Evolutionary conservation across 495 filamentous ascomycete species (phyloP).

Genomic region (Penicillium canariense): DNA sequence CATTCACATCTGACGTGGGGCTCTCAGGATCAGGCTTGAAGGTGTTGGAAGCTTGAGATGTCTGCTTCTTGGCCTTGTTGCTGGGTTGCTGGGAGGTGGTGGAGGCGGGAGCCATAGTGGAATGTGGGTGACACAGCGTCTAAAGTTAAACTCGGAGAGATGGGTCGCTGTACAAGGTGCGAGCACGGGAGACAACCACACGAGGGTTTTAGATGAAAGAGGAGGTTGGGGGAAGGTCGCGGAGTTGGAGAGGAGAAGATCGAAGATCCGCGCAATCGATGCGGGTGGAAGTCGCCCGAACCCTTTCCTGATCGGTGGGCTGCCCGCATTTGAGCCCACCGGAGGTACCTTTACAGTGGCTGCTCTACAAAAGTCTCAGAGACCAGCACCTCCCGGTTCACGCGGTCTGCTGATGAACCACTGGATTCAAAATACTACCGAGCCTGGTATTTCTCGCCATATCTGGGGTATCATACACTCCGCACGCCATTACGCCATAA

Average conservation of each 20-base stretch:
- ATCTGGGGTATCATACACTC: conserved; percentile 11
- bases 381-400: no score
- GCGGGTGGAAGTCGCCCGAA: conserved; percentile 43
- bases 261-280: conserved; percentile 27
- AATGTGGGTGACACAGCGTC: conserved; percentile 28
- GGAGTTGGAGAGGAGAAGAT: conserved; percentile 1
- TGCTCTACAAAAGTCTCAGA: background rate
- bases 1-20: conserved; percentile 51
- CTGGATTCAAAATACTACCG: background rate
- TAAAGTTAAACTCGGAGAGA: conserved; percentile 15
- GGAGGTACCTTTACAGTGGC: background rate
- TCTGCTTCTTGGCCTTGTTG: conserved; percentile 33
- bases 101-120: conserved; percentile 43
- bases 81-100: conserved; percentile 44
- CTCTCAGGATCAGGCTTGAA: conserved; percentile 35
- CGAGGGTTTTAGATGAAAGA: background rate
- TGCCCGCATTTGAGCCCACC: conserved; percentile 4
- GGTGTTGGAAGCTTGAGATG: conserved; percentile 27
- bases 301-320: conserved; percentile 30
- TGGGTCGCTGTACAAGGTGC: conserved; percentile 11
- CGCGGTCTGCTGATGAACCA: no score
- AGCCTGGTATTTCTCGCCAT: background rate
- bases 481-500: conserved; percentile 9
- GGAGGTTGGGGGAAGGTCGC: conserved; percentile 10
- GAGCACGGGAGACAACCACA: conserved; percentile 5